phyloP scores from a whole-genome alignment of 2,329 filamentous ascomycete species.

The Chaetomium sp. region DNA sequence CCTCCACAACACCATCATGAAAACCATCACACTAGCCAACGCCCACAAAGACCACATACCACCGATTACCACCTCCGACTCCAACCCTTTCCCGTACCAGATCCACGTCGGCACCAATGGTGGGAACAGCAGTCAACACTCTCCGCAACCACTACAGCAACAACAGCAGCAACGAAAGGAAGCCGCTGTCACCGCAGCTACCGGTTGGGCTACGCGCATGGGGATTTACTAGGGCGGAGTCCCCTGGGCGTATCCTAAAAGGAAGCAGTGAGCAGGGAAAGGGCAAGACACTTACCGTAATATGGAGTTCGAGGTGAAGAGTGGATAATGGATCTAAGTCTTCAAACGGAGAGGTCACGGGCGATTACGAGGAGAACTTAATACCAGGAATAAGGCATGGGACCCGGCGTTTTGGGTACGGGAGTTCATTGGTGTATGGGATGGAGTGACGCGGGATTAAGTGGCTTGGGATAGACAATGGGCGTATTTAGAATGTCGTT shows the following conservation, averaged over 20 bases:
- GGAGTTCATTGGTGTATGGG: too few species aligned
- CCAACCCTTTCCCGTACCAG: constrained; percentile 92
- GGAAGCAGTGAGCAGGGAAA: too few species aligned
- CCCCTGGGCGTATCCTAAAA: not conserved
- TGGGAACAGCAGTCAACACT: not conserved
- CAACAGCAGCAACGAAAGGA: constrained; percentile 8
- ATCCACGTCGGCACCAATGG: constrained; percentile 58
- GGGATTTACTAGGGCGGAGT: constrained; percentile 55
- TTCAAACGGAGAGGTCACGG: too few species aligned
- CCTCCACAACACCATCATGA: constrained; percentile 78
- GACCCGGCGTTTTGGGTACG: too few species aligned
- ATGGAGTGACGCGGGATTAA: too few species aligned
- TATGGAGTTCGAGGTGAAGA: too few species aligned
- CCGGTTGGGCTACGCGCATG: constrained; percentile 69
- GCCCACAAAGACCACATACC: constrained; percentile 92
- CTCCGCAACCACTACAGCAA: not conserved
- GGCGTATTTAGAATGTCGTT: too few species aligned
- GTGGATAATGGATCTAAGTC: too few species aligned
- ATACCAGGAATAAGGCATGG: too few species aligned
- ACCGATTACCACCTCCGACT: constrained; percentile 84
- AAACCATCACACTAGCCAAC: constrained; percentile 83
- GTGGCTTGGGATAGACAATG: too few species aligned
- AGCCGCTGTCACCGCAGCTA: constrained; percentile 1
- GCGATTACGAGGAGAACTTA: too few species aligned
- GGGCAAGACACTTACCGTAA: too few species aligned